Base-by-base conservation (phyloP, 208 protist species). In the Naegleria fowleri region DNA sequence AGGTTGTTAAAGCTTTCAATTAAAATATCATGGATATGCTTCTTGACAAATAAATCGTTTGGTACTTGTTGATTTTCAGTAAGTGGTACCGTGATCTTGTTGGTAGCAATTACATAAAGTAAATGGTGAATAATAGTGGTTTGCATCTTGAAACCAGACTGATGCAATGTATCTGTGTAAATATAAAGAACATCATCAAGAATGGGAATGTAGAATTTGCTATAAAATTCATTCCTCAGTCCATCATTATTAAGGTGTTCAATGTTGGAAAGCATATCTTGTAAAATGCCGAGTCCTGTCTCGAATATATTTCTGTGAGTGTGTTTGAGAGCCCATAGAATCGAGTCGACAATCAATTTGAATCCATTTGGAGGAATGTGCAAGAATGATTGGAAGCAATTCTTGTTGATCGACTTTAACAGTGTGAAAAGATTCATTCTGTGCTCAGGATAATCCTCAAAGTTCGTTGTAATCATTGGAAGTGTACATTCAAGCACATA, bases 391-490 rank as follows among this genome's bases (percentile, higher is more conserved):
- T 91, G 91, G 92, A 99, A 99, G 93, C 98, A 99, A 91, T 97
- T 85, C 36, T 92, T 92, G 92, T 98, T 99, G 39, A 99, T 96
- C 6, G 98, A 96, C 29, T 97, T 93, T 9, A 99, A 92, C 15
- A 99, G 94, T 84, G 96, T 96, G 92, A 99, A 99, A 75, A 99
- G 98, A 92, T 98, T 96, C 9, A 98, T 94, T 59, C 99, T 96
- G 92, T 99, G 98, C 25, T 99, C 98, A 25, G 99, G 98, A 93
- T 96, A 99, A 92, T 98, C 98, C 90, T 98, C 94, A 86, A 98
- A 96, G 92, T 98, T 98, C 36, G 96, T 95, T 11, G 96, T 98
- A 92, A 99, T 99, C 97, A 99, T 99, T 39, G 95, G 94, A n/a
- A 99, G 94, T 3, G 99, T 99, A 16, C 95, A 94, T 90, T 98